phyloP scores from a whole-genome alignment of 768 basidiomycete species.

The Rhizopogon sp. region DNA sequence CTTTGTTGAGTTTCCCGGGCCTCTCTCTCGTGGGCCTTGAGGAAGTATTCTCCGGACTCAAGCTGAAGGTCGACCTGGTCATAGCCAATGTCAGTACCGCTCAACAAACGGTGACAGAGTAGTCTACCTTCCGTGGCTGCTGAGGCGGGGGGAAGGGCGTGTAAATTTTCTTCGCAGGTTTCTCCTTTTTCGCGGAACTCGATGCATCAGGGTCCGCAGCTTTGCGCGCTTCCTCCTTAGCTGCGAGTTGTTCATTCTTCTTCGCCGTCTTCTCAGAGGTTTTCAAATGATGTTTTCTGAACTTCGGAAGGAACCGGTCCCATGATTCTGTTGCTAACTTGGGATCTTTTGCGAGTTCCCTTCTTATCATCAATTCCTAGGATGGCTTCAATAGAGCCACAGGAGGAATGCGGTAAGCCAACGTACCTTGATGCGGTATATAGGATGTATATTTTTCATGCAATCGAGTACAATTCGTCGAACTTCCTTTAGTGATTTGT shows the following conservation, averaged over 20 bases:
- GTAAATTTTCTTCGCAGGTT: conserved; percentile 82
- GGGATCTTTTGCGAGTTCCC: conserved; percentile 97
- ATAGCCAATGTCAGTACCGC: background rate
- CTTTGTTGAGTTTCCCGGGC: conserved; percentile 63
- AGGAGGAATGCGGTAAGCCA: conserved; percentile 1
- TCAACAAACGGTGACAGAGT: conserved; percentile 1
- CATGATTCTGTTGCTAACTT: conserved; percentile 91
- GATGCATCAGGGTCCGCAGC: conserved; percentile 58
- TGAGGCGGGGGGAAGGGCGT: conserved; percentile 99
- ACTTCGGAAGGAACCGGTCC: conserved; percentile 96
- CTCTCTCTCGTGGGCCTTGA: conserved; percentile 86
- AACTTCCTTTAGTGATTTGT: conserved; percentile 94
- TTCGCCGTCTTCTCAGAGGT: conserved; percentile 91
- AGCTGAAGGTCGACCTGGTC: conserved; percentile 83
- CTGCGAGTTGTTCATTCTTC: conserved; percentile 71
- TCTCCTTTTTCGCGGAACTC: conserved; percentile 32
- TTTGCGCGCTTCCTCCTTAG: conserved; percentile 58
- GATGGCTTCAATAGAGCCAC: background rate
- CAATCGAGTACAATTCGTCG: conserved; percentile 95
- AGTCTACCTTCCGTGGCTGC: conserved; percentile 77
- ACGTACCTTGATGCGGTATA: conserved; percentile 92
- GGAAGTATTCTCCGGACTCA: conserved; percentile 97
- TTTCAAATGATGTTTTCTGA: conserved; percentile 88
- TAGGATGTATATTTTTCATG: conserved; percentile 99
- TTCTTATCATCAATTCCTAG: conserved; percentile 96